These are phyloP conservation scores for Erodium texanum DNA, from an alignment of 441 rosid species.

Conservation along the genomic window DNA sequence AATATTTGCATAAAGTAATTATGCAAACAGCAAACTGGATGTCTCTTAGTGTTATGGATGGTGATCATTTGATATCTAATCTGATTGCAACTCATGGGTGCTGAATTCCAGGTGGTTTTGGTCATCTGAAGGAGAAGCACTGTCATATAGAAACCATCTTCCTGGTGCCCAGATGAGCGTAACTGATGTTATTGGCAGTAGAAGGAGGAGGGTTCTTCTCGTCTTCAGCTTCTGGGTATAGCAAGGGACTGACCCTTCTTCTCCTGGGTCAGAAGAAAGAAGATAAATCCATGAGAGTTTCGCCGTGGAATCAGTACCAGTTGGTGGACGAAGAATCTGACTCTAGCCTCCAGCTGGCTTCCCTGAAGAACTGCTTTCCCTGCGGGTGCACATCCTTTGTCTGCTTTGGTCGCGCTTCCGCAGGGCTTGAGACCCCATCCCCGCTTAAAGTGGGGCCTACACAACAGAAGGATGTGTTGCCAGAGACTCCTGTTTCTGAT, in stretches of 20 bases:
- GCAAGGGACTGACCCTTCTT: slow-evolving; percentile 85
- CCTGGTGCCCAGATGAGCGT: slow-evolving; percentile 52
- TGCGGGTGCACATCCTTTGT: slow-evolving; percentile 71
- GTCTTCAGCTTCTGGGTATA: slow-evolving; percentile 94
- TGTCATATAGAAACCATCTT: slow-evolving; percentile 17
- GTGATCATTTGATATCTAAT: slow-evolving; percentile 12
- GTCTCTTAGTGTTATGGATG: background rate
- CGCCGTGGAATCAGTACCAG: slow-evolving; percentile 66
- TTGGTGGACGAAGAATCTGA: slow-evolving; percentile 2
- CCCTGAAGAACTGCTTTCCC: slow-evolving; percentile 57
- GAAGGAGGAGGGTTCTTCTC: slow-evolving; percentile 99
- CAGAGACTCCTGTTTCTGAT: slow-evolving; percentile 37
- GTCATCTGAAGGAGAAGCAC: slow-evolving; percentile 16
- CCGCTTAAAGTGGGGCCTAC: slow-evolving; percentile 74
- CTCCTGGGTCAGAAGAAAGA: slow-evolving; percentile 76
- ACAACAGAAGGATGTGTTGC: slow-evolving; percentile 41
- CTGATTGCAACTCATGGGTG: slow-evolving; percentile 18
- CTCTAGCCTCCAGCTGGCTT: slow-evolving; percentile 72
- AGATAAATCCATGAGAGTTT: slow-evolving; percentile 75
- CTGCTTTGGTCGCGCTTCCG: slow-evolving; percentile 82
- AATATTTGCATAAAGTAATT: background rate
- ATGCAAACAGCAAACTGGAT: background rate
- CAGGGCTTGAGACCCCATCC: slow-evolving; percentile 59
- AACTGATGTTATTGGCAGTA: slow-evolving; percentile 89
- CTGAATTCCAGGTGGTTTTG: slow-evolving; percentile 24